These are phyloP conservation scores for Tolypocladium guangdongense DNA, from an alignment of 2,329 filamentous ascomycete species.

Conservation along the genomic window DNA sequence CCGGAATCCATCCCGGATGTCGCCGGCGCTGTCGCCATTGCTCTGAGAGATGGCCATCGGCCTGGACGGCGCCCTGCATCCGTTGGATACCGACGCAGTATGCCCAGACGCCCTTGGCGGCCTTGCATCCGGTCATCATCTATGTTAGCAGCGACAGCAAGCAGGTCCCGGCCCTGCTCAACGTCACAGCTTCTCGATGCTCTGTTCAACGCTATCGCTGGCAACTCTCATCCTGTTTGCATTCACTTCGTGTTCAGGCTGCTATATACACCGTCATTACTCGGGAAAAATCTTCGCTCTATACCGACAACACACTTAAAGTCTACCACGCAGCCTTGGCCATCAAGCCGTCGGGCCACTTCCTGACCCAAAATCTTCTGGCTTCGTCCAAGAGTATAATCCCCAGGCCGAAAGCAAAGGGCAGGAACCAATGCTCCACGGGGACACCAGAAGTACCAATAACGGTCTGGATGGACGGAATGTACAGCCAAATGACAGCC, in stretches of 20 bases:
- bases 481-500: slow-evolving; percentile 60
- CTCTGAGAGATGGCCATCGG: slow-evolving; percentile 20
- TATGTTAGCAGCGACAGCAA: no score
- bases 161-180: no score
- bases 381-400: slow-evolving; percentile 55
- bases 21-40: slow-evolving; percentile 16
- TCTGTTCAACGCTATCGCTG: background rate
- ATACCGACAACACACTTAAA: background rate
- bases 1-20: slow-evolving; percentile 22
- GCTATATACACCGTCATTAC: background rate
- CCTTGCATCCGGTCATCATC: no score
- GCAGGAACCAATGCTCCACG: slow-evolving; percentile 66
- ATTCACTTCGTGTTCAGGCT: slow-evolving; percentile 1
- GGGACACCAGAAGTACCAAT: slow-evolving; percentile 54
- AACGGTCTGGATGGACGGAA: slow-evolving; percentile 50
- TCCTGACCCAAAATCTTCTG: slow-evolving; percentile 52
- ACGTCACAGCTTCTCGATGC: no score
- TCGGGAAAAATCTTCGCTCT: background rate
- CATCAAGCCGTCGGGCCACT: slow-evolving; percentile 43
- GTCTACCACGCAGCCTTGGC: slow-evolving; percentile 47
- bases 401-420: slow-evolving; percentile 52
- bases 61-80: slow-evolving; percentile 22
- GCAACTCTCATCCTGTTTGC: slow-evolving; percentile 1
- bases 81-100: slow-evolving; percentile 19
- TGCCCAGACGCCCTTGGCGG: slow-evolving; percentile 16